These are phyloP conservation scores for Russula foetens DNA, from an alignment of 768 basidiomycete species.

Conservation along the genomic window DNA sequence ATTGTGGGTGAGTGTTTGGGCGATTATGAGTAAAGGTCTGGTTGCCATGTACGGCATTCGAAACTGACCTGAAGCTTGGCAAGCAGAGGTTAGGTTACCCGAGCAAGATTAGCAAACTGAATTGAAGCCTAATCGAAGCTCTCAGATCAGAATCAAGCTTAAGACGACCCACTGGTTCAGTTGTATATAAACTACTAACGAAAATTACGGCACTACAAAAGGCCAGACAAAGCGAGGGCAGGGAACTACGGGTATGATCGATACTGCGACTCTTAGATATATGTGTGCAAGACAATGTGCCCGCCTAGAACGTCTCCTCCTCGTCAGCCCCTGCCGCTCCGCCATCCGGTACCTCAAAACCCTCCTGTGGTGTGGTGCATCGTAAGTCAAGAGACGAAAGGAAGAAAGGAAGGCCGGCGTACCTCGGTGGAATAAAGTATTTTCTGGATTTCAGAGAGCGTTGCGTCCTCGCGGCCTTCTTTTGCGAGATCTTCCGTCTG, in stretches of 20 bases:
- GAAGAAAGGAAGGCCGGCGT: conserved; percentile 21
- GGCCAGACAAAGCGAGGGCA: conserved; percentile 12
- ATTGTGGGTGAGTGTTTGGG: neutral
- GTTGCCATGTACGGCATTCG: neutral
- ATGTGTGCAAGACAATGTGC: neutral
- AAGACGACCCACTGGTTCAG: neutral
- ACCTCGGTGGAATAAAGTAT: conserved; percentile 96
- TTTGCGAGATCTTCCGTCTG: conserved; percentile 57
- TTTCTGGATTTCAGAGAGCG: conserved; percentile 75
- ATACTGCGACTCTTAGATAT: conserved; percentile 12
- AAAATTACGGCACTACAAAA: conserved; percentile 10
- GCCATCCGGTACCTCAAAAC: conserved; percentile 83
- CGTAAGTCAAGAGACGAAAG: conserved; percentile 10
- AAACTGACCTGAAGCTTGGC: neutral
- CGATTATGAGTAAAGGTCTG: neutral
- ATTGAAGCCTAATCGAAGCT: neutral
- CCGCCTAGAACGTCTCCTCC: conserved; percentile 64
- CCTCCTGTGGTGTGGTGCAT: conserved; percentile 48
- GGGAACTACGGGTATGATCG: conserved; percentile 13
- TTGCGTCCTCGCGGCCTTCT: conserved; percentile 48
- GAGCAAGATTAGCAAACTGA: neutral
- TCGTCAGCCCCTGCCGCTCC: conserved; percentile 49
- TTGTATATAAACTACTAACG: conserved; percentile 2
- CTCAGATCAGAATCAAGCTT: no score
- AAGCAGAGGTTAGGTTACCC: neutral